Base-by-base conservation (phyloP, 192 early-diverging fungal genomes). In the Rhizophlyctis rosea region DNA sequence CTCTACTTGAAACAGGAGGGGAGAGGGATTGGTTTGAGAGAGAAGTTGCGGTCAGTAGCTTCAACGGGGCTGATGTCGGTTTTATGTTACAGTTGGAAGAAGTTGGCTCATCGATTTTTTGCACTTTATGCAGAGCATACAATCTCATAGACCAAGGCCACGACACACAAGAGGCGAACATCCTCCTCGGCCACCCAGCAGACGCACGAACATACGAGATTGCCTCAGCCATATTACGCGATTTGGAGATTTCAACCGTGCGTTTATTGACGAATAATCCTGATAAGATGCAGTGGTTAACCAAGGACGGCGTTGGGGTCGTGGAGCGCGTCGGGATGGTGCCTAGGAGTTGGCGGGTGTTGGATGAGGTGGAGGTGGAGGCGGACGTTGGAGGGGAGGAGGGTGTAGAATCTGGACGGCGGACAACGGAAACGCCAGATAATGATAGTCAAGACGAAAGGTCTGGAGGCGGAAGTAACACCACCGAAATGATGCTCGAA, bases 1-100 rank as follows among this genome's bases (percentile, higher is more conserved):
- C 84, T 98, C 4, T 98, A 98, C 67, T 72, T 98, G 69, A 86
- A 90, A 34, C 96, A 98, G 68, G 96, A 98, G 72, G 96, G 96
- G 47, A 85, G 96, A 48, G 92, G 92, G 7, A 98, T 98, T 67
- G 96, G 96, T 2, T 71, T 98, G 60, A 69, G 85, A 30, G 93
- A 98, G 50, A 98, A 98, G 72, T 76, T 98, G 58, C 87, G 78
- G 90, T 90, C 64, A 67, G 82, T 78, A 16, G 0, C 39, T 28
- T 11, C 9, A 7, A 44, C 21, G 23, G 55, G 57, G 24, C 31
- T 28, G 5, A 50, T 24, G 31, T 14, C 65, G n/a, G 4, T 50
- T 3, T 23, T 63, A 59, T 32, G 18, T 13, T 65, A 16, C 31
- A 68, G 35, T 70, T 58, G 58, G 13, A 33, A 66, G n/a, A 69